Conservation (phyloP, 2,329 filamentous ascomycete genomes). For the Neonectria neomacrospora region DNA sequence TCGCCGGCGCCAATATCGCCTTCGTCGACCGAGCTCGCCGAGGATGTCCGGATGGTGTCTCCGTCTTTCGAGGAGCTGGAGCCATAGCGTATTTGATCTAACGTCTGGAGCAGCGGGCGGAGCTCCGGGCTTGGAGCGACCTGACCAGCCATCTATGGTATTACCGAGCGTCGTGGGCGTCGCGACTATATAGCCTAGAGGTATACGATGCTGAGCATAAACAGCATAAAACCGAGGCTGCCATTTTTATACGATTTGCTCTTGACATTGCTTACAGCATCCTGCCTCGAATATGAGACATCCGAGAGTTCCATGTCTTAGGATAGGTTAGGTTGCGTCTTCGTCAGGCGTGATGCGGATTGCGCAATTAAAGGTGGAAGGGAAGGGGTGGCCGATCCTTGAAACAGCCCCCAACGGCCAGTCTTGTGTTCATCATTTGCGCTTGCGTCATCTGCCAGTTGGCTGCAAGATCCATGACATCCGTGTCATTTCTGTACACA, state of each 20-base stretch:
- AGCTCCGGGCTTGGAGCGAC: constrained; percentile 10
- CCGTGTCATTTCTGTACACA: not conserved
- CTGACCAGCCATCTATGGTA: constrained; percentile 12
- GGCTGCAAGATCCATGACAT: not conserved
- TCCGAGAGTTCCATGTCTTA: constrained; percentile 19
- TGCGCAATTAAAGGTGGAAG: constrained; percentile 31
- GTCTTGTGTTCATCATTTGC: not conserved
- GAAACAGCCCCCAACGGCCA: not conserved
- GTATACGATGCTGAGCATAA: not conserved
- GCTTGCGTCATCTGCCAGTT: not conserved
- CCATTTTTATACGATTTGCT: constrained; percentile 3
- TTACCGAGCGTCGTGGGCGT: not conserved
- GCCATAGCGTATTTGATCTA: constrained; percentile 2
- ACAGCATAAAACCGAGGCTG: not conserved
- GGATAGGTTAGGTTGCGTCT: constrained; percentile 24
- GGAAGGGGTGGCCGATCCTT: not conserved
- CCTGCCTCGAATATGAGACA: constrained; percentile 5
- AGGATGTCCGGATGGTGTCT: not conserved
- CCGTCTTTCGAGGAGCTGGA: constrained; percentile 2
- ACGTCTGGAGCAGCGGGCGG: constrained; percentile 27
- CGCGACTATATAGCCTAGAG: not conserved
- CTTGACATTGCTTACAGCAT: not conserved
- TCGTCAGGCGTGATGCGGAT: constrained; percentile 40
- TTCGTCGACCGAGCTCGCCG: constrained; percentile 27
- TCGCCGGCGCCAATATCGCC: constrained; percentile 1